Base-by-base conservation (phyloP, 441 rosid species). In the Geranium incanum region DNA sequence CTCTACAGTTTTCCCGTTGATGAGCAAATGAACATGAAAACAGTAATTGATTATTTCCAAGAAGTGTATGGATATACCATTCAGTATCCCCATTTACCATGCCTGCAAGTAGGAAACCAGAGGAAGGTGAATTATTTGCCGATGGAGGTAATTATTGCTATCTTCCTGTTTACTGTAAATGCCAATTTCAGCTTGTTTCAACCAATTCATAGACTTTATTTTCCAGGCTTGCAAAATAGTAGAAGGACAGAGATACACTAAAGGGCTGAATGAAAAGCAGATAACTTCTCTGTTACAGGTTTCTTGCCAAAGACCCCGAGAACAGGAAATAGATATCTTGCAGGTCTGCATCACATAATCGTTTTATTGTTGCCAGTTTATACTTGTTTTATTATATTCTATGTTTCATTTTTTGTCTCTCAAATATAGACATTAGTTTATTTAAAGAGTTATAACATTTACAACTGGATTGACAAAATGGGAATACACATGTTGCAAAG, bases 51-150 rank as follows among this genome's bases (percentile, higher is more conserved):
- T 62, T 81, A 85, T 73, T 85, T 85, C 59, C 73, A 71, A 66
- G 88, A 85, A 68, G 70, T 71, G 75, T 85, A 85, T 72, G 84
- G 81, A 13, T 83, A 74, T 77, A 72, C 74, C 21, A 79, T 83
- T 64, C 70, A 43, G 57, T 74, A 83, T n/a, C 52, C 81, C 1
- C 85, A 80, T 71, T 67, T 81, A 60, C 88, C 85, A 62, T 81
- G 81, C 73, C 84, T 83, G 45, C 81, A 83, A 79, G 86, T 81
- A 28, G 88, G 88, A 77, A 85, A 80, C 70, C 75, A 73, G 72
- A 81, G 73, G 68, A 79, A 80, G 67, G 79, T 76, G 55, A 81
- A 79, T 76, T 85, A 83, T 73, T 80, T 83, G 72, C 88, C 88
- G 0, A 77, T 83, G 86, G 88, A 85, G 82, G 88, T 81, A 62